Evolutionary conservation across 2,329 filamentous ascomycete genomes (phyloP).

Genomic region (Penicillium sp.): DNA sequence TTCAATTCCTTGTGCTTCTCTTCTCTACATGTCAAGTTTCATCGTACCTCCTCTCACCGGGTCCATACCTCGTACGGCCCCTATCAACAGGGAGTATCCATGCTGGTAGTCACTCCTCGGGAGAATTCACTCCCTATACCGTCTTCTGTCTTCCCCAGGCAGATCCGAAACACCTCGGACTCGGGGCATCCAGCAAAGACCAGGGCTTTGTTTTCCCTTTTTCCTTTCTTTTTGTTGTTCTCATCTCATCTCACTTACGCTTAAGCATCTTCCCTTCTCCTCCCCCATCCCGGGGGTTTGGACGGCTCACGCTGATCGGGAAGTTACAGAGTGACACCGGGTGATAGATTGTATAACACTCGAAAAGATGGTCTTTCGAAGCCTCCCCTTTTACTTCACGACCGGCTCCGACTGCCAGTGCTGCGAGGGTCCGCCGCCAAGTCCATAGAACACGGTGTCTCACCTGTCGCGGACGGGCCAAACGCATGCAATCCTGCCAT

Average conservation of each 20-base stretch:
- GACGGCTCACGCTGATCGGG: slow-evolving; percentile 18
- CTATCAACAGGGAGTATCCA: slow-evolving; percentile 21
- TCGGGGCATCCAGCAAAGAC: slow-evolving; percentile 14
- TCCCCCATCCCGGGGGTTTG: slow-evolving; percentile 10
- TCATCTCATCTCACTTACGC: not conserved
- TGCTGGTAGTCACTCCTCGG: slow-evolving; percentile 9
- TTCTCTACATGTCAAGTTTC: slow-evolving; percentile 2
- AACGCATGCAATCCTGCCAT: slow-evolving; percentile 33
- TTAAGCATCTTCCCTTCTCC: not conserved
- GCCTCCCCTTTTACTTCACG: slow-evolving; percentile 21
- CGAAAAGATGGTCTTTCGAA: slow-evolving; percentile 8
- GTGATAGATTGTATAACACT: slow-evolving; percentile 26
- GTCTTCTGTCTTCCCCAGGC: slow-evolving; percentile 9
- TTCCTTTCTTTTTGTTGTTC: not conserved
- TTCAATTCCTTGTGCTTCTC: not conserved
- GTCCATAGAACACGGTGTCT: slow-evolving; percentile 26
- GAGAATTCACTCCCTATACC: slow-evolving; percentile 2
- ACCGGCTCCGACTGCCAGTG: slow-evolving; percentile 21
- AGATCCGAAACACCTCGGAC: slow-evolving; percentile 25
- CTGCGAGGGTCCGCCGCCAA: slow-evolving; percentile 28
- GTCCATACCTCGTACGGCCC: slow-evolving; percentile 9
- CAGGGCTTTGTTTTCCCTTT: slow-evolving; percentile 2
- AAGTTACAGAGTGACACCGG: slow-evolving; percentile 30
- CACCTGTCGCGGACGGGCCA: slow-evolving; percentile 26
- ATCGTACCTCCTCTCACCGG: slow-evolving; percentile 6